phyloP scores from a whole-genome alignment of 176 grass and related monocot genomes.

The Juncus inflexus region DNA sequence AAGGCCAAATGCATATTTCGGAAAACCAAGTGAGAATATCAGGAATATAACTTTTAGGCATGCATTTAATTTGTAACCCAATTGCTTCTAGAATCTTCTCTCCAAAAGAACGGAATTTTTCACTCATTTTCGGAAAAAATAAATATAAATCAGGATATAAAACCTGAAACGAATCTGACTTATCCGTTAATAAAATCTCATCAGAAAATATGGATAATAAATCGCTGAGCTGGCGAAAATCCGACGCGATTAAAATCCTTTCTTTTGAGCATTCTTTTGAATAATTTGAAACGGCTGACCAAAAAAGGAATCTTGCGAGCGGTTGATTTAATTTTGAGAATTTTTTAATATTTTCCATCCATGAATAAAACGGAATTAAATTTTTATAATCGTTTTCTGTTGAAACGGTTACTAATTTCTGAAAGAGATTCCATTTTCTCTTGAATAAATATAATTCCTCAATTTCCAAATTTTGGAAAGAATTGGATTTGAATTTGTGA shows the following conservation, averaged over 20 bases:
- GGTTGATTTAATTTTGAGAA: slow-evolving; percentile 51
- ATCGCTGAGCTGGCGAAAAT: slow-evolving; percentile 81
- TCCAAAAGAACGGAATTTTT: slow-evolving; percentile 54
- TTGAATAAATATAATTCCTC: slow-evolving; percentile 60
- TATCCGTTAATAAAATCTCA: slow-evolving; percentile 59
- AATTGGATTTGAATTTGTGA: slow-evolving; percentile 39
- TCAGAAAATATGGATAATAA: slow-evolving; percentile 85
- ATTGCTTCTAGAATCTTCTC: slow-evolving; percentile 89
- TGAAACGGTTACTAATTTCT: slow-evolving; percentile 75
- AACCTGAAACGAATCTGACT: slow-evolving; percentile 40
- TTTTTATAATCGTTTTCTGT: slow-evolving; percentile 79
- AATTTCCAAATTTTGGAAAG: slow-evolving; percentile 42
- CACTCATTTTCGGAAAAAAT: slow-evolving; percentile 83
- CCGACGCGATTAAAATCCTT: slow-evolving; percentile 72
- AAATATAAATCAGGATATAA: slow-evolving; percentile 69
- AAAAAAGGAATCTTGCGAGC: slow-evolving; percentile 80
- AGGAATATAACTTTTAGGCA: slow-evolving; percentile 61
- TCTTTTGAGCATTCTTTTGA: slow-evolving; percentile 77
- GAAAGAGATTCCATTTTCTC: slow-evolving; percentile 73
- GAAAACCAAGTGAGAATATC: slow-evolving; percentile 96
- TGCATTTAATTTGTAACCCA: slow-evolving; percentile 74
- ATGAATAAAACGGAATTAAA: slow-evolving; percentile 74
- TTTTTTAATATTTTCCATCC: slow-evolving; percentile 78
- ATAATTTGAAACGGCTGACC: slow-evolving; percentile 85
- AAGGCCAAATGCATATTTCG: slow-evolving; percentile 94